Percentiles rank a stretch among this genome's conserved stretches.
phyloP scores from a whole-genome alignment of 805 yeast genomes.

The Zygosaccharomyces lentus region DNA sequence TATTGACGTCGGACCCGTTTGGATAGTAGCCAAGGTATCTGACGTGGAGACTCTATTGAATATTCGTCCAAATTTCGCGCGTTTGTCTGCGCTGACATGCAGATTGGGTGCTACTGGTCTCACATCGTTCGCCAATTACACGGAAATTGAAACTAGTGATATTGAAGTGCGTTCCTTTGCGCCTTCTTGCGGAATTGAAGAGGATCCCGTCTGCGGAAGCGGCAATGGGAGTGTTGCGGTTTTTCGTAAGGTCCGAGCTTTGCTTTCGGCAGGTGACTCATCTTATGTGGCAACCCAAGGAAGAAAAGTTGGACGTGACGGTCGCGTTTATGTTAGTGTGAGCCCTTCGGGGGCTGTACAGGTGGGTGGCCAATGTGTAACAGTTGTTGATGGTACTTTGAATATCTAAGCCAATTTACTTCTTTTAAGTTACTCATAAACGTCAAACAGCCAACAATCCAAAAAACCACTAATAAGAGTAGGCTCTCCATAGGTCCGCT shows the following conservation, averaged over 20 bases:
- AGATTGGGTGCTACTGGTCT: conserved; percentile 28
- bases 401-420: neutral
- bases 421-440: too few species aligned
- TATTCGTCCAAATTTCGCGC: conserved; percentile 28
- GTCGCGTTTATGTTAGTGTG: conserved; percentile 22
- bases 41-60: conserved; percentile 30
- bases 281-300: conserved; percentile 34
- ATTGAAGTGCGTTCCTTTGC: conserved; percentile 40
- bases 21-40: conserved; percentile 36
- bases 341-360: neutral
- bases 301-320: conserved; percentile 39
- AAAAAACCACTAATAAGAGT: too few species aligned
- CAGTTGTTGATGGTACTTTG: neutral
- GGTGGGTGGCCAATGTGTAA: conserved; percentile 3
- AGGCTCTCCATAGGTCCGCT: too few species aligned
- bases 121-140: conserved; percentile 34
- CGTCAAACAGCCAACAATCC: too few species aligned
- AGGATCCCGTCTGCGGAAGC: conserved; percentile 50
- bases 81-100: conserved; percentile 10
- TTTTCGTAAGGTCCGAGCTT: neutral
- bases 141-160: conserved; percentile 21
- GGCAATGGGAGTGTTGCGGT: conserved; percentile 24
- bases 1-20: conserved; percentile 40
- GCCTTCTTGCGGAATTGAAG: conserved; percentile 32
- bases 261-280: neutral